Evolutionary conservation across 2,329 filamentous ascomycete genomes (phyloP).

Genomic region (Colletotrichum kahawae): DNA sequence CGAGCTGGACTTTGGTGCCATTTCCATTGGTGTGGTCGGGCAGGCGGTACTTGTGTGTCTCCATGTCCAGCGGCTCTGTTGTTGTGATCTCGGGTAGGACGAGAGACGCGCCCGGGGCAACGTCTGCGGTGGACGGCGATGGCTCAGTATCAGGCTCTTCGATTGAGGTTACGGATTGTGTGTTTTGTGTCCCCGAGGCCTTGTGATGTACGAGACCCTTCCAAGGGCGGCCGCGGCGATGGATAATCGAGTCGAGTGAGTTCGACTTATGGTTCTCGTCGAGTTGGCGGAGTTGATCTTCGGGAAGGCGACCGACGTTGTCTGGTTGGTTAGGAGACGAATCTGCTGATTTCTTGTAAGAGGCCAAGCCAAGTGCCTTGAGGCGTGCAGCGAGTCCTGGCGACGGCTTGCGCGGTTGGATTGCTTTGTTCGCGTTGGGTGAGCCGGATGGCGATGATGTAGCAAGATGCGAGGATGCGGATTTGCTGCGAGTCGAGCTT

Average conservation of each 20-base stretch:
- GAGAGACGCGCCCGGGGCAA: constrained; percentile 27
- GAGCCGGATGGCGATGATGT: constrained; percentile 26
- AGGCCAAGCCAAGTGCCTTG: constrained; percentile 67
- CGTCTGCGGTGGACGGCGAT: constrained; percentile 24
- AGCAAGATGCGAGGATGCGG: not conserved
- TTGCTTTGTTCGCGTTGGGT: constrained; percentile 29
- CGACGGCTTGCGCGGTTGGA: constrained; percentile 60
- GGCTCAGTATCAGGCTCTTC: not conserved
- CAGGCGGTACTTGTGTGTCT: constrained; percentile 76
- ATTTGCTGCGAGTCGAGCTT: not conserved
- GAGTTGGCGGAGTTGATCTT: constrained; percentile 72
- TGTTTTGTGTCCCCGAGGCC: constrained; percentile 33
- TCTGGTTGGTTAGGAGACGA: constrained; percentile 36
- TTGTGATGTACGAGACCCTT: constrained; percentile 65
- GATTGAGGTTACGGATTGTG: not conserved
- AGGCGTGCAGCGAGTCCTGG: constrained; percentile 69
- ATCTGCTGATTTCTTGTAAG: constrained; percentile 39
- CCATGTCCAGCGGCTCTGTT: constrained; percentile 62
- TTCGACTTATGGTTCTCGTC: constrained; percentile 69
- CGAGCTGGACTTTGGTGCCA: constrained; percentile 66
- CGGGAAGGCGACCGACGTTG: constrained; percentile 70
- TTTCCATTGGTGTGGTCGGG: constrained; percentile 74
- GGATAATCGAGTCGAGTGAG: constrained; percentile 55
- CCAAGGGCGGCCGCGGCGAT: constrained; percentile 75
- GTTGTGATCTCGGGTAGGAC: constrained; percentile 57